phyloP scores from a whole-genome alignment of 495 filamentous ascomycete species.

The Aspergillus kassunensis region DNA sequence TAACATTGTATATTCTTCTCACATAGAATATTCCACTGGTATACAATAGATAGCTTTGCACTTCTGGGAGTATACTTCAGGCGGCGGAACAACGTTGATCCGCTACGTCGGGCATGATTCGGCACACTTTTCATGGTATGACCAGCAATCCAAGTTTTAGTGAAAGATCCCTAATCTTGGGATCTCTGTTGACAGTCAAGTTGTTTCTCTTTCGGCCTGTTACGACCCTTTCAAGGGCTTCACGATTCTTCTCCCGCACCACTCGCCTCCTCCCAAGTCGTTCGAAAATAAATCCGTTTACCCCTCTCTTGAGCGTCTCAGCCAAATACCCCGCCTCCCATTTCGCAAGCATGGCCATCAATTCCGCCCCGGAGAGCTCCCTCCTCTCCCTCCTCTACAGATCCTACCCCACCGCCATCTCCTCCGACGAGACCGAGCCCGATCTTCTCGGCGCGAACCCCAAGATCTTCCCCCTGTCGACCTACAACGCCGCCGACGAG shows the following conservation, averaged over 20 bases:
- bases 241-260: constrained; percentile 34
- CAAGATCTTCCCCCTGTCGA: constrained; percentile 61
- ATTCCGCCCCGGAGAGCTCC: constrained; percentile 46
- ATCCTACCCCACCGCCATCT: constrained; percentile 48
- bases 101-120: constrained; percentile 10
- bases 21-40: no score
- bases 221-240: constrained; percentile 32
- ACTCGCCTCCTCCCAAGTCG: constrained; percentile 3
- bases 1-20: no score
- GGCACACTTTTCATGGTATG: constrained; percentile 15
- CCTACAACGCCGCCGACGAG: constrained; percentile 72
- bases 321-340: constrained; percentile 18
- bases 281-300: constrained; percentile 20
- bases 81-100: constrained; percentile 6
- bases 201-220: constrained; percentile 25
- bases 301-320: constrained; percentile 34
- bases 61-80: neutral
- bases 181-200: constrained; percentile 23
- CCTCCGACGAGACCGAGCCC: constrained; percentile 47
- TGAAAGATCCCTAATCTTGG: constrained; percentile 26
- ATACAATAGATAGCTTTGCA: no score
- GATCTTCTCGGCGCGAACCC: constrained; percentile 47
- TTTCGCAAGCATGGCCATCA: constrained; percentile 45
- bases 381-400: constrained; percentile 52
- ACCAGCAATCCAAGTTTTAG: constrained; percentile 1